Evolutionary conservation across 1,284 basidiomycete species (phyloP).

Genomic region (Trametes pubescens): DNA sequence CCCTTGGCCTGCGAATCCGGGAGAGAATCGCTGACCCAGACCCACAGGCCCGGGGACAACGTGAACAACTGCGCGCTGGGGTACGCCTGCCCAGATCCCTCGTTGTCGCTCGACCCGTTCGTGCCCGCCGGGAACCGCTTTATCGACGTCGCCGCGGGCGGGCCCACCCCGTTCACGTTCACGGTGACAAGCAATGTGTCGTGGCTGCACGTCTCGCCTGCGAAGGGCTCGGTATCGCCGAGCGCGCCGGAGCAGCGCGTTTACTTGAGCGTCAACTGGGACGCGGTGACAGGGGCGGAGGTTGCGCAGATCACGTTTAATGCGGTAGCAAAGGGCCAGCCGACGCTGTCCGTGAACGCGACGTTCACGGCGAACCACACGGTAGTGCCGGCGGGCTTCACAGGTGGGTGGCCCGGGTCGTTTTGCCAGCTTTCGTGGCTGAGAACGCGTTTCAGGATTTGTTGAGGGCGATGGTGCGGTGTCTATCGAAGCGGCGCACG

Average conservation of each 20-base stretch:
- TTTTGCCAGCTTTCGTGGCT: neutral
- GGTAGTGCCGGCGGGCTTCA: constrained; percentile 52
- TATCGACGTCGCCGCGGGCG: constrained; percentile 69
- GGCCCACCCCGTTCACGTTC: constrained; percentile 65
- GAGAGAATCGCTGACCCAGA: neutral
- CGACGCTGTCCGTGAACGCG: constrained; percentile 47
- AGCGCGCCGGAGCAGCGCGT: constrained; percentile 61
- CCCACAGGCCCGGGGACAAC: constrained; percentile 67
- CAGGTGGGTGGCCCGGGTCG: constrained; percentile 46
- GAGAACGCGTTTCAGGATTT: constrained; percentile 51
- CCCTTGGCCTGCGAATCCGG: neutral
- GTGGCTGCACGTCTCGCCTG: constrained; percentile 61
- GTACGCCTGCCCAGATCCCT: constrained; percentile 61
- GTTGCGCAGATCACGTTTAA: constrained; percentile 56
- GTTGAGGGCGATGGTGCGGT: constrained; percentile 70
- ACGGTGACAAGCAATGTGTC: constrained; percentile 57
- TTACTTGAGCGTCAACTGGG: constrained; percentile 69
- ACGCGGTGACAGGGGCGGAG: constrained; percentile 52
- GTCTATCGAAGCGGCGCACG: constrained; percentile 71
- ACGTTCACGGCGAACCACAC: constrained; percentile 52
- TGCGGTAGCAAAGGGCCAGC: constrained; percentile 52
- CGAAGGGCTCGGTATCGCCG: constrained; percentile 58
- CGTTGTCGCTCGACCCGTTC: constrained; percentile 61
- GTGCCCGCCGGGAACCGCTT: constrained; percentile 60
- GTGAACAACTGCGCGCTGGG: constrained; percentile 58